Base-by-base conservation (phyloP, 495 filamentous ascomycete genomes). In the Podospora australis region DNA sequence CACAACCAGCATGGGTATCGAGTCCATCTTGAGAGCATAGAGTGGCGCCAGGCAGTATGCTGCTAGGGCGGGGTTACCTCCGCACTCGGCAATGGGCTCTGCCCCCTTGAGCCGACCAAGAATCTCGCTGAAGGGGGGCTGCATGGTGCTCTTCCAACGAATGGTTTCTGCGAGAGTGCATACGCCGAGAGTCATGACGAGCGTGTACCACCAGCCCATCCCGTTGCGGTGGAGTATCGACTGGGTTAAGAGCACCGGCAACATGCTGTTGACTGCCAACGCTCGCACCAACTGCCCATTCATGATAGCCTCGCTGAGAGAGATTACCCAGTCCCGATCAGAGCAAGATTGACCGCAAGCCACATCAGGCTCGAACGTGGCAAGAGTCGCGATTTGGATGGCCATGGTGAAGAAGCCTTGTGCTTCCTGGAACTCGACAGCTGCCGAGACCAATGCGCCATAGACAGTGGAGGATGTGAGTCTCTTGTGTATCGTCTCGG, bases 351-450 rank as follows among this genome's bases (percentile, higher is more conserved):
- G 13, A 20, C 32, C 32, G 32, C 32, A 26, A 13, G 20, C 23
- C 3, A 26, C 16, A 16, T 13, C 13, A n/a, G 40, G 40, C 8
- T 16, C 23, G 28, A 43, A 43, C 7, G 44, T 47, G 5, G 44
- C 44, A 9, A 47, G 7, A 2, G 44, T 39, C 0, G 30, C 34
- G 4, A 39, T 20, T 23, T 47, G 44, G 24, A 47, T 47, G 5
- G 44, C 44, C 30, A 39, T 17, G 2, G 35, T 39, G 10, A 47
- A 39, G 6, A 47, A 47, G 2, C 30, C 10, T 13, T 47, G 44
- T 0, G 44, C 44, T 25, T 47, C 34, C 21, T 47, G 44, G 2
- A 47, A 47, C 17, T 47, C 44, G 4, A 39, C 30, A 4, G 44
- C 19, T 14, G 34, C 14, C 2, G 44, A 47, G 2, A 28, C 35